Conservation (phyloP, 176 grass and related monocot genomes). For the Cenchrus fungigraminus region DNA sequence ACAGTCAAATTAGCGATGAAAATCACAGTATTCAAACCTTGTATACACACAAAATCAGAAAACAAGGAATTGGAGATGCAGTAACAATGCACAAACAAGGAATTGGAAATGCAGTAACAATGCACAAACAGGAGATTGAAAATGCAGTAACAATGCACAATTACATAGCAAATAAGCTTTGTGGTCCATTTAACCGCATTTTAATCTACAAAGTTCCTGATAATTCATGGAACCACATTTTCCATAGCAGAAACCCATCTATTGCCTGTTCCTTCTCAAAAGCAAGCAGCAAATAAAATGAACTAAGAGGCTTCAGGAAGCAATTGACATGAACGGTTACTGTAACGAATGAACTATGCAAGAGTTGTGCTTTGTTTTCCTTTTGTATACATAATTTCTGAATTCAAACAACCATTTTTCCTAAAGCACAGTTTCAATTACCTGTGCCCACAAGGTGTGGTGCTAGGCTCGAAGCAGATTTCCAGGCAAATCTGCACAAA, state of each 20-base stretch:
- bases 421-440: not conserved
- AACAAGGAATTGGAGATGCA: not conserved
- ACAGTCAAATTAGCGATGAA: not conserved
- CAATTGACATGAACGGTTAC: not conserved
- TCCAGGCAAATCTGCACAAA: constrained; percentile 81
- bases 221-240: not conserved
- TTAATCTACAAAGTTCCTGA: too few species aligned
- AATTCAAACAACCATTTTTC: not conserved
- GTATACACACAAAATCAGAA: not conserved
- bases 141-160: not conserved
- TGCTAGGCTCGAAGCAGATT: constrained; percentile 65
- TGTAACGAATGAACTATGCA: not conserved
- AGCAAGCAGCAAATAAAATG: not conserved
- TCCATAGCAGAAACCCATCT: not conserved
- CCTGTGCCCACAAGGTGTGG: constrained; percentile 37
- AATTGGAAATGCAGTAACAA: not conserved
- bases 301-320: not conserved
- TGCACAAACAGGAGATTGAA: not conserved
- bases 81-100: not conserved
- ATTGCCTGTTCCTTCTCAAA: not conserved
- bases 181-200: not conserved
- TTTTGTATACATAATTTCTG: not conserved
- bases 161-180: not conserved
- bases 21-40: not conserved
- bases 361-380: not conserved